Evolutionary conservation across 2,329 filamentous ascomycete species (phyloP).

Genomic region (Hortaea werneckii): DNA sequence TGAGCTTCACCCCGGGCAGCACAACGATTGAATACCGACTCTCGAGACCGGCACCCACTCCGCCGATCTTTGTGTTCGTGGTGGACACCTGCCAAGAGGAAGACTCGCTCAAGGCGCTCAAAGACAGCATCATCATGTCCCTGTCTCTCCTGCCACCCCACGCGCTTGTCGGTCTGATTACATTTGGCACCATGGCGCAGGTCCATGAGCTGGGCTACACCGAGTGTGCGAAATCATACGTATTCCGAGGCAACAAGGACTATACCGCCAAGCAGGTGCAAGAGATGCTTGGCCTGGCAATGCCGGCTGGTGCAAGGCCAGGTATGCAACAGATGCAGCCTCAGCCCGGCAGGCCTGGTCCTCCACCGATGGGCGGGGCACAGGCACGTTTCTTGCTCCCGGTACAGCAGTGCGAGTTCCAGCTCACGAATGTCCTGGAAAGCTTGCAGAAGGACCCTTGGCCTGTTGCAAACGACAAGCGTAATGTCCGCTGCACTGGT

Average conservation of each 20-base stretch:
- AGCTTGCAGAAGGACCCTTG: conserved; percentile 94
- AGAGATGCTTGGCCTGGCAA: conserved; percentile 80
- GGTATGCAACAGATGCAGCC: conserved; percentile 51
- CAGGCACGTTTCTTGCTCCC: conserved; percentile 86
- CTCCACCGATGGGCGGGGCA: conserved; percentile 63
- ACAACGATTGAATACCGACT: conserved; percentile 86
- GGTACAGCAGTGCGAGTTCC: conserved; percentile 91
- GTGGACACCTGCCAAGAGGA: conserved; percentile 85
- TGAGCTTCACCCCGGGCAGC: conserved; percentile 68
- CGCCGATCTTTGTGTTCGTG: conserved; percentile 78
- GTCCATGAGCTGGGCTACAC: conserved; percentile 97
- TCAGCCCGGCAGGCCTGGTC: conserved; percentile 54
- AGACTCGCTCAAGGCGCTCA: conserved; percentile 70
- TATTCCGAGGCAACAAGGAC: conserved; percentile 96
- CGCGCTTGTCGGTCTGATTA: conserved; percentile 72
- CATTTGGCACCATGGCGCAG: conserved; percentile 91
- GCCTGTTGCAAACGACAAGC: conserved; percentile 89
- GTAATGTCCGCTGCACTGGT: conserved; percentile 83
- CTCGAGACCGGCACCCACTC: conserved; percentile 69
- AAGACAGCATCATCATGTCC: conserved; percentile 80
- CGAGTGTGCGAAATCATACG: conserved; percentile 96
- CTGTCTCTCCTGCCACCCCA: conserved; percentile 72
- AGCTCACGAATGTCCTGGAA: conserved; percentile 91
- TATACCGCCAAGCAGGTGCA: conserved; percentile 98
- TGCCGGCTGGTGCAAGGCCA: conserved; percentile 62